Percentiles rank a stretch among this genome's conserved stretches.
Conservation (phyloP, 1,284 basidiomycete genomes). For the Fereydounia khargensis region DNA sequence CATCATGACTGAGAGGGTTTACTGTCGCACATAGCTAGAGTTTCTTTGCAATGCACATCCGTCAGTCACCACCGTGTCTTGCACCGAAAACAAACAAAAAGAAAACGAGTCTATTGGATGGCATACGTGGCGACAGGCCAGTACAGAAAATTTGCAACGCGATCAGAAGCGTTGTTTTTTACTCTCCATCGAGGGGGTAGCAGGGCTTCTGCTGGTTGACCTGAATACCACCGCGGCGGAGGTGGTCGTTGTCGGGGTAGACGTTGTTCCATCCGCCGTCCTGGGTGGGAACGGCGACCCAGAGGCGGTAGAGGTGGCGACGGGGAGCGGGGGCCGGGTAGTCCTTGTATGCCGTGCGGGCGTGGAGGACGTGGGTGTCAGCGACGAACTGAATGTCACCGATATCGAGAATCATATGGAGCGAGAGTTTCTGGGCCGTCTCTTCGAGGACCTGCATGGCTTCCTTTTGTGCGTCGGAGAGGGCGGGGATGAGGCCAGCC, state of each 20-base stretch:
- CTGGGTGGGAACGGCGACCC: constrained; percentile 58
- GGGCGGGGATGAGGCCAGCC: constrained; percentile 58
- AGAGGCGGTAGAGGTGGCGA: constrained; percentile 60
- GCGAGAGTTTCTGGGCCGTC: constrained; percentile 56
- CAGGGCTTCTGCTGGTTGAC: constrained; percentile 56
- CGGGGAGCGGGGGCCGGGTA: constrained; percentile 56
- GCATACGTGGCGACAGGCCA: too few species aligned
- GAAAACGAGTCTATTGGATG: too few species aligned
- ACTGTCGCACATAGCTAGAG: too few species aligned
- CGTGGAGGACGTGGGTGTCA: constrained; percentile 58
- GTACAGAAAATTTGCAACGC: background rate
- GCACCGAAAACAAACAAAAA: too few species aligned
- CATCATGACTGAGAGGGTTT: too few species aligned
- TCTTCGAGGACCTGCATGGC: constrained; percentile 60
- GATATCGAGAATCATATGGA: constrained; percentile 60
- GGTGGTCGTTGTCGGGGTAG: constrained; percentile 56
- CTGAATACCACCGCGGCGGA: constrained; percentile 54
- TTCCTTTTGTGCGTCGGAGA: constrained; percentile 55
- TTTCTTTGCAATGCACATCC: too few species aligned
- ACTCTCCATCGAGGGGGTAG: constrained; percentile 60
- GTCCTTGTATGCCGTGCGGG: constrained; percentile 60
- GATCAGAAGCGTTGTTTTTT: too few species aligned
- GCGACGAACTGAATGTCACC: constrained; percentile 54
- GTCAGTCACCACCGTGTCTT: too few species aligned
- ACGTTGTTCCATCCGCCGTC: constrained; percentile 60